phyloP scores from a whole-genome alignment of 2,329 filamentous ascomycete species.

The Fusarium lateritium region DNA sequence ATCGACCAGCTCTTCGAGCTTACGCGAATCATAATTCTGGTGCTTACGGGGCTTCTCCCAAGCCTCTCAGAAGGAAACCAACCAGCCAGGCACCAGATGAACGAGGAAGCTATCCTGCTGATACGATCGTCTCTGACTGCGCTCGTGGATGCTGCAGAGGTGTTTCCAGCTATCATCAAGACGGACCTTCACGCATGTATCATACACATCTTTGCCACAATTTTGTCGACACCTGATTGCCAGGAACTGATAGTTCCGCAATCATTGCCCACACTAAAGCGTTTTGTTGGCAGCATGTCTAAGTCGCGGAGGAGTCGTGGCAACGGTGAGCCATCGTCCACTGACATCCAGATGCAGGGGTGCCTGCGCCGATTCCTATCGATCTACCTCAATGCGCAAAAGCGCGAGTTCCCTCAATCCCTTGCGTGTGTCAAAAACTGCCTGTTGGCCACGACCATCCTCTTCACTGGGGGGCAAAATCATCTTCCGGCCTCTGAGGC shows the following conservation, averaged over 20 bases:
- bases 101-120: conserved; percentile 87
- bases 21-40: conserved; percentile 94
- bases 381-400: conserved; percentile 83
- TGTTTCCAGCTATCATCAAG: conserved; percentile 97
- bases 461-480: conserved; percentile 85
- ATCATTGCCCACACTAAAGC: conserved; percentile 89
- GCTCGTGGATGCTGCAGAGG: conserved; percentile 92
- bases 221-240: conserved; percentile 85
- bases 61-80: conserved; percentile 79
- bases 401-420: conserved; percentile 80
- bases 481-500: conserved; percentile 82
- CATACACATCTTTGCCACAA: conserved; percentile 95
- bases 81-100: conserved; percentile 81
- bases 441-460: conserved; percentile 87
- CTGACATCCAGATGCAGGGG: conserved; percentile 80
- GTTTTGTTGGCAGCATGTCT: conserved; percentile 86
- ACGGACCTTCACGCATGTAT: conserved; percentile 97
- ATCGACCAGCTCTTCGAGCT: conserved; percentile 98
- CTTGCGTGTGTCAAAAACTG: conserved; percentile 94
- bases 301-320: conserved; percentile 57
- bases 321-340: conserved; percentile 63
- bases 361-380: conserved; percentile 86
- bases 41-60: conserved; percentile 88
- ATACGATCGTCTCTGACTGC: conserved; percentile 86
- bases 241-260: conserved; percentile 92